A percentile compares a stretch with the other conserved stretches of the same genome.
Evolutionary conservation across 192 early-diverging fungal genomes (phyloP).

Genomic region (Rhizophagus prolifer): DNA sequence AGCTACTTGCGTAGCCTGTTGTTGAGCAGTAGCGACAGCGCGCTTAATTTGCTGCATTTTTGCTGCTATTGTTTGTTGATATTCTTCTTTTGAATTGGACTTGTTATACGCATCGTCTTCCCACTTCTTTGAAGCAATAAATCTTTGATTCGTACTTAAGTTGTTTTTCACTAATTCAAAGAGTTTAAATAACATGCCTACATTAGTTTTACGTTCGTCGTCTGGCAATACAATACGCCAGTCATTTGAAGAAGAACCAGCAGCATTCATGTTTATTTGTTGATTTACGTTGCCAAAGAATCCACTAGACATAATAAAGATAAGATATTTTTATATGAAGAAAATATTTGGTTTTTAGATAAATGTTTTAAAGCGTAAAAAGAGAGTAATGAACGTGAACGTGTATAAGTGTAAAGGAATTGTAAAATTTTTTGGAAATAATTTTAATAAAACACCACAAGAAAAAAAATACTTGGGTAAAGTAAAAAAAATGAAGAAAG

Average conservation of each 20-base stretch:
- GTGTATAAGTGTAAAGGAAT: not conserved
- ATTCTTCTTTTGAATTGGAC: not conserved
- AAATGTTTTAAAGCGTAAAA: not conserved
- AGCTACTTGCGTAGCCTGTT: constrained; percentile 44
- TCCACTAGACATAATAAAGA: not conserved
- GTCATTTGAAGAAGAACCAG: not conserved
- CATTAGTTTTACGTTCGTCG: constrained; percentile 2
- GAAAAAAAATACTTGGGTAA: too few species aligned
- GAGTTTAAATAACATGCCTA: not conserved
- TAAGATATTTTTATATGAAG: not conserved
- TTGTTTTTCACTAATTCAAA: not conserved
- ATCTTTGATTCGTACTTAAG: not conserved
- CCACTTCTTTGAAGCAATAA: not conserved
- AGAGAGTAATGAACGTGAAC: too few species aligned
- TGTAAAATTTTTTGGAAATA: too few species aligned
- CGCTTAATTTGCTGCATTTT: not conserved
- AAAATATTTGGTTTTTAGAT: not conserved
- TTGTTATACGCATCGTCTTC: not conserved
- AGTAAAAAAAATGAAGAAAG: too few species aligned
- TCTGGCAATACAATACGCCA: not conserved
- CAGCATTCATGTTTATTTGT: not conserved
- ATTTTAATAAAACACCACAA: too few species aligned
- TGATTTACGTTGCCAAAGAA: not conserved
- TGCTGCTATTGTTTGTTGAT: not conserved
- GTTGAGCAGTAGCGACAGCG: not conserved